Base-by-base conservation (phyloP, 345 rosid species). In the Syzygium aromaticum region DNA sequence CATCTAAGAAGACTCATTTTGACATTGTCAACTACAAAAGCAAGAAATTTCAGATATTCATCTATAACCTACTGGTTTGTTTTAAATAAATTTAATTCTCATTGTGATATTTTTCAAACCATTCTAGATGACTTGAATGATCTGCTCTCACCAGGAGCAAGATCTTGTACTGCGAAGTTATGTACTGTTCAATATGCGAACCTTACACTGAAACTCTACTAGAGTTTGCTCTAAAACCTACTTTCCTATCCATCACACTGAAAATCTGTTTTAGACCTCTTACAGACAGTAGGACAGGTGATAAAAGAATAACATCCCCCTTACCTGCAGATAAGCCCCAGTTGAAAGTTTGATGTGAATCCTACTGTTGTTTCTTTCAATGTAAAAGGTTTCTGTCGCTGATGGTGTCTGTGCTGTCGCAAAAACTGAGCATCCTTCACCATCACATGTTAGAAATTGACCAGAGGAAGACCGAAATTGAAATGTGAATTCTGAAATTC, bases 321-420 rank as follows among this genome's bases (percentile, higher is more conserved):
- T 54, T 87, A 93, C 96, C 96, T 94, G 96, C 88, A 95, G 87
- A 90, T 95, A 95, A 77, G 91, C 80, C 25, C 98, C 98, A 84
- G 87, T 90, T 63, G 86, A 85, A 64, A 91, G 92, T 90, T 91
- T 94, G 83, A 95, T 86, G 83, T 94, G 96, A 86, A 94, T 90
- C 91, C 90, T 88, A 67, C 89, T 78, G 84, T 90, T 87, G 52
- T 91, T 93, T 88, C 92, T 94, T 87, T 95, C 96, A 30, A 94
- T 87, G 88, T 73, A 64, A 91, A 95, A 95, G 57, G 91, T 90
- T 91, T 91, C 92, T 49, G 89, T 85, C 49, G 73, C 86, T 63
- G 94, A 92, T 59, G 96, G 89, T 17, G 93, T 91, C 80, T 89
- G 52, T 84, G 90, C 95, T 25, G 93, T 91, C 54, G 98, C 95